These are phyloP conservation scores for Cyberlindnera euphorbiiphila DNA, from an alignment of 805 yeast genomes.

Conservation along the genomic window DNA sequence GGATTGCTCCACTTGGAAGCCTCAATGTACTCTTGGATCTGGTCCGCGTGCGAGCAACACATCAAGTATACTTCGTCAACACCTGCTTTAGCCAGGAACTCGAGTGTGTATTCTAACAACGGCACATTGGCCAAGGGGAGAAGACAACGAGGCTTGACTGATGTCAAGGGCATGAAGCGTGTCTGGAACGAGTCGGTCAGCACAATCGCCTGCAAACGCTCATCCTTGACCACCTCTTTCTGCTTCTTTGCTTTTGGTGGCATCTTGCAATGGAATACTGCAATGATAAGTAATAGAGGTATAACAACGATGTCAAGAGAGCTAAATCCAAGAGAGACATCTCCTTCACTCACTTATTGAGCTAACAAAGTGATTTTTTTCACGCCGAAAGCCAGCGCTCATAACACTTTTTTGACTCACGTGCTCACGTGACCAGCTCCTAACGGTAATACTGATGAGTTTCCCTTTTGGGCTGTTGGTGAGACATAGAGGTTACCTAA, in stretches of 20 bases:
- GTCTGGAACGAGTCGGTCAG: slow-evolving; percentile 92
- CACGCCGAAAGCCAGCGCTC: too few relatives aligned
- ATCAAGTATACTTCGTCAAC: slow-evolving; percentile 86
- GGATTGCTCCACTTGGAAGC: slow-evolving; percentile 62
- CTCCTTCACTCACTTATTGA: too few relatives aligned
- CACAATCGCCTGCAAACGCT: slow-evolving; percentile 88
- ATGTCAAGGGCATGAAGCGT: slow-evolving; percentile 87
- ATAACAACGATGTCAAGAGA: too few relatives aligned
- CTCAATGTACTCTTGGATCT: slow-evolving; percentile 78
- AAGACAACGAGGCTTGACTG: slow-evolving; percentile 83
- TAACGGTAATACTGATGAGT: too few relatives aligned
- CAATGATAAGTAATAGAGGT: too few relatives aligned
- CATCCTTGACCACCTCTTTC: slow-evolving; percentile 60
- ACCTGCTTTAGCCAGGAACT: slow-evolving; percentile 86
- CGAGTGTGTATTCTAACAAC: slow-evolving; percentile 88
- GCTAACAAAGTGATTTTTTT: too few relatives aligned
- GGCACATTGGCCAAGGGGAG: slow-evolving; percentile 93
- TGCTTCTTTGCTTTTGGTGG: slow-evolving; percentile 48
- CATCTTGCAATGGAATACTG: slow-evolving; percentile 31
- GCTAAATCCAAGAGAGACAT: too few relatives aligned
- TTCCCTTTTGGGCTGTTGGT: too few relatives aligned
- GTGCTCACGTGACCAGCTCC: too few relatives aligned
- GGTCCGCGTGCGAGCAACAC: slow-evolving; percentile 89
- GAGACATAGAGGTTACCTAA: too few relatives aligned
- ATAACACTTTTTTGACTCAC: too few relatives aligned